phyloP scores from a whole-genome alignment of 495 filamentous ascomycete species.

The Penicillium chermesinum region DNA sequence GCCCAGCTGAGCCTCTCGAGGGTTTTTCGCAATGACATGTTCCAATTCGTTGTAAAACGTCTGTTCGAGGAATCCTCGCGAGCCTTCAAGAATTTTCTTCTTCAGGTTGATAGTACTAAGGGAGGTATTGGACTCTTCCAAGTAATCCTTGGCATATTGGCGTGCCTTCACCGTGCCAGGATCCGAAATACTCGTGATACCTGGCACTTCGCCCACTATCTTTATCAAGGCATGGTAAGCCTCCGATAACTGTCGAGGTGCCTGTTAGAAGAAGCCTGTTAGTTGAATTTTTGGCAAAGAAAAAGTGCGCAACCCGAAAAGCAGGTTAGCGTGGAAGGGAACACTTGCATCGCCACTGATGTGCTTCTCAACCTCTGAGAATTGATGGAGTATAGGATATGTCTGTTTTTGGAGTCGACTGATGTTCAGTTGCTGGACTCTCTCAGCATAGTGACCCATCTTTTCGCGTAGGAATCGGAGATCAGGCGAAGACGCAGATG shows the following conservation, averaged over 20 bases:
- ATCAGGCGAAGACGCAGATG: conserved; percentile 49
- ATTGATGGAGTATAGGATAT: conserved; percentile 66
- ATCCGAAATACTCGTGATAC: conserved; percentile 46
- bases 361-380: conserved; percentile 63
- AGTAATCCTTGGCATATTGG: conserved; percentile 67
- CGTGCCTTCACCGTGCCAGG: conserved; percentile 61
- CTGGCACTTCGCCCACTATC: conserved; percentile 63
- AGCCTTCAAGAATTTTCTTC: conserved; percentile 72
- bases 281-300: not conserved
- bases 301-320: not conserved
- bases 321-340: not conserved
- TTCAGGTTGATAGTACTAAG: conserved; percentile 54
- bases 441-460: conserved; percentile 69
- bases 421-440: conserved; percentile 70
- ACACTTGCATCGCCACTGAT: conserved; percentile 57
- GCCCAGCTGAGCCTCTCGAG: conserved; percentile 82
- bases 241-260: conserved; percentile 63
- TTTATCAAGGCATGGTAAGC: conserved; percentile 73
- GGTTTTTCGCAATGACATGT: conserved; percentile 69
- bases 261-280: conserved; percentile 26
- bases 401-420: conserved; percentile 58
- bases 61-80: conserved; percentile 68
- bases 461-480: conserved; percentile 73
- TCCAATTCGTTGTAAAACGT: conserved; percentile 69
- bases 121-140: conserved; percentile 65